These are phyloP conservation scores for Brassica carinata DNA, from an alignment of 345 rosid genomes.

Conservation along the genomic window DNA sequence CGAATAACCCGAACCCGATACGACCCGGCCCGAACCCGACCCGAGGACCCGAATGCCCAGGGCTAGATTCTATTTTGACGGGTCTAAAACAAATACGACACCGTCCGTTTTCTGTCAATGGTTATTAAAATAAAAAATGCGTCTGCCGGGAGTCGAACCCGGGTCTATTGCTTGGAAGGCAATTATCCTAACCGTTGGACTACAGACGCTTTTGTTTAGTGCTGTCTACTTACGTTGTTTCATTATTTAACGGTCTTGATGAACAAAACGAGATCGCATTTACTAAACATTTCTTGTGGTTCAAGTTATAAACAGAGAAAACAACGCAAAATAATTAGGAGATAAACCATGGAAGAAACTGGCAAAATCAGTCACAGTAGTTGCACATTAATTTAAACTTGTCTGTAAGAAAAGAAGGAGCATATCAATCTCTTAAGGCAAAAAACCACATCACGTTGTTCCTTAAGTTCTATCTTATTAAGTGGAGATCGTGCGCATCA, in stretches of 20 bases:
- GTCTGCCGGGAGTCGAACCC: slow-evolving; percentile 95
- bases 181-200: slow-evolving; percentile 71
- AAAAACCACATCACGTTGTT: not conserved
- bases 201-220: slow-evolving; percentile 35
- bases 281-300: not conserved
- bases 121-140: slow-evolving; percentile 35
- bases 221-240: too few relatives aligned
- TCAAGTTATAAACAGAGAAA: not conserved
- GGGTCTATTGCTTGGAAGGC: slow-evolving; percentile 92
- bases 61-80: not conserved
- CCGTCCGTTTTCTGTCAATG: not conserved
- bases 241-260: too few relatives aligned
- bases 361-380: not conserved
- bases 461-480: not conserved
- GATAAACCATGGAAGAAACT: not conserved
- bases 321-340: not conserved
- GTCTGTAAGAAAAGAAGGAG: not conserved
- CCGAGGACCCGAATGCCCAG: too few relatives aligned
- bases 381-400: not conserved
- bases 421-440: not conserved
- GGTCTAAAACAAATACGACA: not conserved
- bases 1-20: too few relatives aligned
- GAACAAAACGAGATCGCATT: too few relatives aligned
- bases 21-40: too few relatives aligned
- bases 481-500: not conserved